Percentiles rank a stretch among this genome's conserved stretches.
Conservation (phyloP, 257 asterid genomes). For the Nicotiana paniculata region DNA sequence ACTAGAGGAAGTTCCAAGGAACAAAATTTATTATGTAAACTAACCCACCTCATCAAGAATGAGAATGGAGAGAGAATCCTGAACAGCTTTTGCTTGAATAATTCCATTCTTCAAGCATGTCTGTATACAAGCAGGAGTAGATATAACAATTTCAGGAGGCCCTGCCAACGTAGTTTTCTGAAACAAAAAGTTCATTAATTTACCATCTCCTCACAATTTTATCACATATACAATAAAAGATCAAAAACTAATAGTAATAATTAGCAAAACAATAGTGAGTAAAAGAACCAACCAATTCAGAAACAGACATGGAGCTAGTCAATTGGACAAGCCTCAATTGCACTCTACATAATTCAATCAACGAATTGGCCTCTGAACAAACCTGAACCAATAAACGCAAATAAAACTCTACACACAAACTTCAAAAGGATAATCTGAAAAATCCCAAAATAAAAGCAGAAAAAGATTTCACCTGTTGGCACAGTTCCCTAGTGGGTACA, state of each 20-base stretch:
- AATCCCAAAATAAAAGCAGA: background rate
- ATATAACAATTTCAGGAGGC: constrained; percentile 66
- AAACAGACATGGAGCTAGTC: constrained; percentile 61
- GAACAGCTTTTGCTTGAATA: constrained; percentile 61
- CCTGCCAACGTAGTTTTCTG: constrained; percentile 81
- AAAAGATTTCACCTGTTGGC: constrained; percentile 57
- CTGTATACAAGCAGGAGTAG: constrained; percentile 85
- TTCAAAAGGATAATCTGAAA: background rate
- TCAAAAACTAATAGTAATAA: background rate
- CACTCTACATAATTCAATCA: constrained; percentile 77
- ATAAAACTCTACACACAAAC: background rate
- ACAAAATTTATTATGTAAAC: background rate
- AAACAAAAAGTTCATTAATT: constrained; percentile 1
- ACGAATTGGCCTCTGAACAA: constrained; percentile 49
- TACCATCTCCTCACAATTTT: background rate
- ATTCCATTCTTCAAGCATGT: constrained; percentile 52
- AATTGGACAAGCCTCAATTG: constrained; percentile 69
- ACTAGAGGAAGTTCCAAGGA: background rate
- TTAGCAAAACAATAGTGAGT: background rate
- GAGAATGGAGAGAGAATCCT: constrained; percentile 75
- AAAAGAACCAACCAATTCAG: constrained; percentile 62
- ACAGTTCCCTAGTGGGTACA: constrained; percentile 87
- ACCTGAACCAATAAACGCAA: constrained; percentile 37
- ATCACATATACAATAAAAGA: background rate
- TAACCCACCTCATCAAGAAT: constrained; percentile 85